phyloP scores from a whole-genome alignment of 75 land plant genomes.

The Picea sitchensis region DNA sequence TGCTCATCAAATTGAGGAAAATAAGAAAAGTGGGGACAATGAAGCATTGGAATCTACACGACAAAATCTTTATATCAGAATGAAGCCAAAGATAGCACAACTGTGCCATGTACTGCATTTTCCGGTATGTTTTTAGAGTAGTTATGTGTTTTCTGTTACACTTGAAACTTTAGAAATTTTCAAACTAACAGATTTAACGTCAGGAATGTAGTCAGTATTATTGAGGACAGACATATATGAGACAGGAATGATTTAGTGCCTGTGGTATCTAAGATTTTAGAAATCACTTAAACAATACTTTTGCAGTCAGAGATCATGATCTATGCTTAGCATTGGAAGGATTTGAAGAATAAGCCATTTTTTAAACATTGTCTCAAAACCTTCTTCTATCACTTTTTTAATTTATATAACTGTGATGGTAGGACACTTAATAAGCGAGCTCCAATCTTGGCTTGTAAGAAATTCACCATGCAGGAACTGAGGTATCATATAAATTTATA shows the following conservation, averaged over 20 bases:
- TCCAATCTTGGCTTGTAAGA: too few relatives aligned
- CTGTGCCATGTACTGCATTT: constrained; percentile 4
- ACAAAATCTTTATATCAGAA: background rate
- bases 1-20: background rate
- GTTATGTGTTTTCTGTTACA: background rate
- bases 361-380: too few relatives aligned
- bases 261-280: background rate
- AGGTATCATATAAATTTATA: too few relatives aligned
- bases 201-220: background rate
- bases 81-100: background rate
- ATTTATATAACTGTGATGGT: too few relatives aligned
- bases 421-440: too few relatives aligned
- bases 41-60: background rate
- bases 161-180: background rate
- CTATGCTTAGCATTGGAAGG: background rate
- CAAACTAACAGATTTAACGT: background rate
- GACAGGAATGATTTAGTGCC: background rate
- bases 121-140: background rate
- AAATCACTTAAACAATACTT: background rate
- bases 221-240: background rate
- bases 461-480: too few relatives aligned
- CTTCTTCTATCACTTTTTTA: too few relatives aligned
- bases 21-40: background rate
- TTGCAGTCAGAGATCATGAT: background rate
- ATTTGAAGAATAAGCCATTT: background rate